Evolutionary conservation across 1,284 basidiomycete species (phyloP).

Genomic region (Ustilago shanxiensis): DNA sequence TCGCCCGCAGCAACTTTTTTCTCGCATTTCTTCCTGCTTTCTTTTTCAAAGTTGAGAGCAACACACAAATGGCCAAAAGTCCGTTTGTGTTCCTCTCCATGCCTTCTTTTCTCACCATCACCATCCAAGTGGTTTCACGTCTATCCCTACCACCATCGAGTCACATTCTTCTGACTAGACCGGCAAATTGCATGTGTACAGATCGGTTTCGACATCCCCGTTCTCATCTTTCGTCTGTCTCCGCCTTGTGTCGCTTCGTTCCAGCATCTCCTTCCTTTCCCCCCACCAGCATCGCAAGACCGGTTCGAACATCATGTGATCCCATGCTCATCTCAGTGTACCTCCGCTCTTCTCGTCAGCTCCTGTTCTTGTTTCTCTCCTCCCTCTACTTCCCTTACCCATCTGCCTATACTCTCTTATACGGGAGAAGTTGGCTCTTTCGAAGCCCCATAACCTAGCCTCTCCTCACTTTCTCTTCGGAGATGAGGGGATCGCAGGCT

Average conservation of each 20-base stretch:
- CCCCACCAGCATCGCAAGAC: background rate
- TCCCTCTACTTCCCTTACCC: slow-evolving; percentile 1
- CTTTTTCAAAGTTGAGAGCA: slow-evolving; percentile 14
- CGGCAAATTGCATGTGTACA: background rate
- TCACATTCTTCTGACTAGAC: background rate
- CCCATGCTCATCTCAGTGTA: background rate
- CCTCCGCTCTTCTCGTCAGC: background rate
- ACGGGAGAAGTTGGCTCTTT: slow-evolving; percentile 36
- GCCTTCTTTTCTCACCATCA: slow-evolving; percentile 7
- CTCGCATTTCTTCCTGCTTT: slow-evolving; percentile 1
- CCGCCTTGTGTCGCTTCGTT: background rate
- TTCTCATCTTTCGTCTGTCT: background rate
- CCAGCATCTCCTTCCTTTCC: background rate
- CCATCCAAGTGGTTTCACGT: background rate
- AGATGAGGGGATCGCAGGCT: slow-evolving; percentile 38
- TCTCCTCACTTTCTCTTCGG: slow-evolving; percentile 20
- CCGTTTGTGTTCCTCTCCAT: background rate
- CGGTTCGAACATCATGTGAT: background rate
- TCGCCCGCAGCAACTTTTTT: slow-evolving; percentile 14
- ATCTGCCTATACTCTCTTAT: background rate
- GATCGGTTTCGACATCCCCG: background rate
- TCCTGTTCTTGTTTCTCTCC: background rate
- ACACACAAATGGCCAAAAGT: background rate
- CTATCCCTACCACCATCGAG: background rate
- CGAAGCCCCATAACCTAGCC: slow-evolving; percentile 52